These are phyloP conservation scores for Grosmannia penicillata DNA, from an alignment of 2,329 filamentous ascomycete genomes.

Conservation along the genomic window DNA sequence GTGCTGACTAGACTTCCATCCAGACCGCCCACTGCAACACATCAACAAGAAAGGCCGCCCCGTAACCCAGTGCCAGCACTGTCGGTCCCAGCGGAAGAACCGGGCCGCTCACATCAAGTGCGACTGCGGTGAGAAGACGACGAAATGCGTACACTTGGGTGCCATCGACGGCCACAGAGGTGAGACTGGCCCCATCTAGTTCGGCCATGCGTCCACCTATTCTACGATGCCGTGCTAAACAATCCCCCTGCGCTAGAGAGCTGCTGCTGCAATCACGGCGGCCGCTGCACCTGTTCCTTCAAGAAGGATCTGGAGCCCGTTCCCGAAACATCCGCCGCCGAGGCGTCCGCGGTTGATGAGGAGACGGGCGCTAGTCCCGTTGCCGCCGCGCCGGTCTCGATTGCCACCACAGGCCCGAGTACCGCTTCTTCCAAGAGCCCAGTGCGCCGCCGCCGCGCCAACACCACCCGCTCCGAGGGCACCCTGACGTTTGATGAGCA, in stretches of 20 bases:
- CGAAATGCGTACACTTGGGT: constrained; percentile 48
- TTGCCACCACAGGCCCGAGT: too few species aligned
- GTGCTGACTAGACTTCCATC: neutral
- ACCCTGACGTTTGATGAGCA: constrained; percentile 46
- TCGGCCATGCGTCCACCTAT: neutral
- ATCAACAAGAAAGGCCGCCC: constrained; percentile 97
- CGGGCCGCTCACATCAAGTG: constrained; percentile 90
- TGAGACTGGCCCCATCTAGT: constrained; percentile 20
- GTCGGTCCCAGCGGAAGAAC: constrained; percentile 89
- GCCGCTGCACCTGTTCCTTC: constrained; percentile 47
- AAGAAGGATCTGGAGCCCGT: constrained; percentile 55
- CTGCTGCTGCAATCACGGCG: constrained; percentile 57
- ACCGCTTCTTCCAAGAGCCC: constrained; percentile 22
- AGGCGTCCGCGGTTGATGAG: constrained; percentile 25
- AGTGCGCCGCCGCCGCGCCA: constrained; percentile 24
- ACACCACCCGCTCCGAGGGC: constrained; percentile 47
- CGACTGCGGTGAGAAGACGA: constrained; percentile 88
- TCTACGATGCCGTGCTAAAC: neutral
- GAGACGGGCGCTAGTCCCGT: too few species aligned
- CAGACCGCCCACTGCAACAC: constrained; percentile 82
- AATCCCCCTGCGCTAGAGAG: constrained; percentile 30
- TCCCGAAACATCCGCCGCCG: constrained; percentile 34
- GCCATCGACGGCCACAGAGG: constrained; percentile 43
- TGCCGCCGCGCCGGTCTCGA: too few species aligned
- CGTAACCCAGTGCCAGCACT: constrained; percentile 95